These are phyloP conservation scores for Tuber borchii DNA, from an alignment of 495 filamentous ascomycete species.

Conservation along the genomic window DNA sequence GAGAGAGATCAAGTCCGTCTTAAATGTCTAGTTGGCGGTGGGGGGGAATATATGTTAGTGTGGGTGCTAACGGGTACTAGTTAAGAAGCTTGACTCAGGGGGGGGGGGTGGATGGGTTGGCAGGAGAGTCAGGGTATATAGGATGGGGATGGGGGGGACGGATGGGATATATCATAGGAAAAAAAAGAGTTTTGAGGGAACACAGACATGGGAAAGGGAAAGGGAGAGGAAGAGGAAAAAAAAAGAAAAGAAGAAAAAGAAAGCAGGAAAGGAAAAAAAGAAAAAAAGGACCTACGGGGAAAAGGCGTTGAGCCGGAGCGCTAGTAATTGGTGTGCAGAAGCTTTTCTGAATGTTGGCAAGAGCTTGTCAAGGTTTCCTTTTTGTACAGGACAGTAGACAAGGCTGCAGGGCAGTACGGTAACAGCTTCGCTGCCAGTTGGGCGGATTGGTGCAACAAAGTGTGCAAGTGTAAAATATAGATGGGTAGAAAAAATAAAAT, in stretches of 20 bases:
- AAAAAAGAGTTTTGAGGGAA: background rate
- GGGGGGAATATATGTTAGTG: constrained; percentile 5
- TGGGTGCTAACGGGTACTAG: constrained; percentile 3
- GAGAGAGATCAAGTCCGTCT: background rate
- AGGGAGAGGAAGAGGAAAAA: background rate
- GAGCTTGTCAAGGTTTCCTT: background rate
- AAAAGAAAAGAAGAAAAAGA: background rate
- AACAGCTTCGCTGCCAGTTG: background rate
- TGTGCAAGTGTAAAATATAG: constrained; percentile 2
- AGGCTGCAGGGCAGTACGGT: background rate
- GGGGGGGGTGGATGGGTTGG: background rate
- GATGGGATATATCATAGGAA: background rate
- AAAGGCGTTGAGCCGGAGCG: background rate
- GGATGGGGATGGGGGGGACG: background rate
- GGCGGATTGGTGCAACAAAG: background rate
- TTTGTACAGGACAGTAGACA: background rate
- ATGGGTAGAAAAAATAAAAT: background rate
- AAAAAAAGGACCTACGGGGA: background rate
- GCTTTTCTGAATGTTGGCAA: background rate
- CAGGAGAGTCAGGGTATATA: background rate
- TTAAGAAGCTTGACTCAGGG: constrained; percentile 2
- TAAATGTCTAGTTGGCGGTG: background rate
- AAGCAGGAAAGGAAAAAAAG: no score
- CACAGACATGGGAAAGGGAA: background rate
- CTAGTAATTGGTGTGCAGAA: background rate